Conservation (phyloP, 108 stramenopile genomes). For the Aurantiochytrium sp. region DNA sequence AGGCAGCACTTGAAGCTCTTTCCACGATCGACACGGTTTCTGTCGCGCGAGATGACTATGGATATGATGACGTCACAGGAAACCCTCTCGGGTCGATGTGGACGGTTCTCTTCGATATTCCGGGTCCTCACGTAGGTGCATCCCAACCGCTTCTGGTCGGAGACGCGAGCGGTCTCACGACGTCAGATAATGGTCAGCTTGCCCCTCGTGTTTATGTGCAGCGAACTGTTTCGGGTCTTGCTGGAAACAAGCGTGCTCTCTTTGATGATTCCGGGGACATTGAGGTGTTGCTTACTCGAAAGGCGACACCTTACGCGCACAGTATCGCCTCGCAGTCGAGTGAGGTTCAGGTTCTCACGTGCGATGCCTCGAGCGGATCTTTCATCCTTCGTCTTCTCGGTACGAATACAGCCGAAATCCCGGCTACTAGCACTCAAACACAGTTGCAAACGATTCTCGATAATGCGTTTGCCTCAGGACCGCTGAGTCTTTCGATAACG, state of each 20-base stretch:
- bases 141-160: not conserved
- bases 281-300: not conserved
- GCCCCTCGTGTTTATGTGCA: not conserved
- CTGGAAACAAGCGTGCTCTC: not conserved
- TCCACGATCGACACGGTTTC: slow-evolving; percentile 44
- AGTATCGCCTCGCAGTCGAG: not conserved
- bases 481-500: not conserved
- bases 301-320: not conserved
- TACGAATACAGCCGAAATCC: not conserved
- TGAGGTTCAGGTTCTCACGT: not conserved
- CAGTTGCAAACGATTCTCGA: not conserved
- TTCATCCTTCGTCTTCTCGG: not conserved
- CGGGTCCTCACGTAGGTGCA: not conserved
- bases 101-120: not conserved
- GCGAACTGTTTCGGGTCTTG: not conserved
- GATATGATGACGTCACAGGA: not conserved
- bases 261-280: not conserved
- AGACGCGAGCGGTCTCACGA: not conserved
- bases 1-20: slow-evolving; percentile 46
- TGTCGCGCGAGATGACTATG: slow-evolving; percentile 26
- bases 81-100: not conserved
- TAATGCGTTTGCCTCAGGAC: not conserved
- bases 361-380: slow-evolving; percentile 10
- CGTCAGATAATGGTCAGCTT: not conserved
- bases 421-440: not conserved